Evolutionary conservation across 306 rosid genomes (phyloP), one percentile per base, ranked within the genome.

Genomic region (Datisca glomerata): DNA sequence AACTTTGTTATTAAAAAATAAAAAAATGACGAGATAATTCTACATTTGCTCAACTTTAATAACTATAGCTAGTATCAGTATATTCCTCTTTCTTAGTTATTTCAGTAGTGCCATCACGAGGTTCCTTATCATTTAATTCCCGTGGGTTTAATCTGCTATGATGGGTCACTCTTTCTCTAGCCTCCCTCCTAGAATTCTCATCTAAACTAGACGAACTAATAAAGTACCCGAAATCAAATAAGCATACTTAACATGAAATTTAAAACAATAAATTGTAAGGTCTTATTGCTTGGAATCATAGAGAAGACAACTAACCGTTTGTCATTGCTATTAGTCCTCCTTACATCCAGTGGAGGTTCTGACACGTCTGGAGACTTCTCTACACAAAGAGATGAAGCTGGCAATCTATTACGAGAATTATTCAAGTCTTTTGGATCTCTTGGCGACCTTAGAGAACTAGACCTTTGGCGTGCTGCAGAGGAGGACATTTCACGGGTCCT

Each of bases 131-230:
- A 53, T 69, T 61, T 56, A 60, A 56, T 47, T 70, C 56, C 57
- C 67, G 42, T 48, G 82, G 71, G 58, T 84, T 77, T 33, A 24
- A 55, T 63, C 71, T 67, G 47, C 56, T 57, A 59, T 70, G 57
- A 48, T n/a, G 65, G 25, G 63, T 20, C 65, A 56, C 41, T 51
- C 48, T 67, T 48, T 46, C 78, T 34, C 52, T 67, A 15, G 66
- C 55, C 66, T 45, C n/a, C n/a, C n/a, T n/a, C n/a, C n/a, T n/a
- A n/a, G n/a, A n/a, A n/a, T n/a, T n/a, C n/a, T n/a, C n/a, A n/a
- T n/a, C n/a, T n/a, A n/a, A n/a, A n/a, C 74, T 76, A 27, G 52
- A 41, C 16, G 65, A 53, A 40, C 60, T n/a, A n/a, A n/a, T n/a
- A n/a, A n/a, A n/a, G n/a, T 66, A 58, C 17, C 25, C 33, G 49